A percentile compares a stretch with the other conserved stretches of the same genome.
Conservation (phyloP, 2,329 filamentous ascomycete genomes). For the Hypoxylon sp. region DNA sequence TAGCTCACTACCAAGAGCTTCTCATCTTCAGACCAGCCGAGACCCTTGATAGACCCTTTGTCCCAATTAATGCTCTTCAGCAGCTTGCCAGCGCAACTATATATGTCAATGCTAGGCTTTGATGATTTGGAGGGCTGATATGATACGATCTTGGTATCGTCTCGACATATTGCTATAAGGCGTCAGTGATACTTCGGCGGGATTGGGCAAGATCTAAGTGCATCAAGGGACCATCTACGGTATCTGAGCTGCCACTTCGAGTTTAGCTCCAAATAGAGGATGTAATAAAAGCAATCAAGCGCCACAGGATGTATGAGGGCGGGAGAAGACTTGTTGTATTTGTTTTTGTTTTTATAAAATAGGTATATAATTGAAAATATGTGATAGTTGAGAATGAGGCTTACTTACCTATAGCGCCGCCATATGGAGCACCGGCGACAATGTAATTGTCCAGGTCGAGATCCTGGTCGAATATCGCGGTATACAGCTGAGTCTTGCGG, state of each 20-base stretch:
- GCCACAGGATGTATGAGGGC: neutral
- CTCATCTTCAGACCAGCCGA: conserved; percentile 98
- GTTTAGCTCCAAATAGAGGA: conserved; percentile 10
- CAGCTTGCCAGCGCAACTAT: conserved; percentile 91
- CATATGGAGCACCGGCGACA: conserved; percentile 91
- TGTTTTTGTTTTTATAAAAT: neutral
- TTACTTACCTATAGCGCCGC: conserved; percentile 91
- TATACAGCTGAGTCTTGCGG: conserved; percentile 94
- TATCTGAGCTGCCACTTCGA: conserved; percentile 12
- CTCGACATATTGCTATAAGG: conserved; percentile 83
- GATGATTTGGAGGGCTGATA: conserved; percentile 79
- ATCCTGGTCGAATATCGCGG: conserved; percentile 91
- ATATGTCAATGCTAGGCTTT: conserved; percentile 92
- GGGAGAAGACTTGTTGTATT: neutral
- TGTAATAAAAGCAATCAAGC: conserved; percentile 21
- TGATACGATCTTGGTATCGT: conserved; percentile 86
- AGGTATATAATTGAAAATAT: neutral
- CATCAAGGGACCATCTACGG: conserved; percentile 7
- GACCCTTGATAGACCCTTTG: conserved; percentile 85
- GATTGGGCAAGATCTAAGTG: neutral
- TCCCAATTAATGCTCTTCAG: conserved; percentile 93
- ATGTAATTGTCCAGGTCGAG: conserved; percentile 96
- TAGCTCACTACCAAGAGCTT: conserved; percentile 88
- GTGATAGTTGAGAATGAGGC: conserved; percentile 43
- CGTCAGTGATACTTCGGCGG: conserved; percentile 49